Conservation (phyloP, 2,329 filamentous ascomycete species). For the Rhinocladiella similis region DNA sequence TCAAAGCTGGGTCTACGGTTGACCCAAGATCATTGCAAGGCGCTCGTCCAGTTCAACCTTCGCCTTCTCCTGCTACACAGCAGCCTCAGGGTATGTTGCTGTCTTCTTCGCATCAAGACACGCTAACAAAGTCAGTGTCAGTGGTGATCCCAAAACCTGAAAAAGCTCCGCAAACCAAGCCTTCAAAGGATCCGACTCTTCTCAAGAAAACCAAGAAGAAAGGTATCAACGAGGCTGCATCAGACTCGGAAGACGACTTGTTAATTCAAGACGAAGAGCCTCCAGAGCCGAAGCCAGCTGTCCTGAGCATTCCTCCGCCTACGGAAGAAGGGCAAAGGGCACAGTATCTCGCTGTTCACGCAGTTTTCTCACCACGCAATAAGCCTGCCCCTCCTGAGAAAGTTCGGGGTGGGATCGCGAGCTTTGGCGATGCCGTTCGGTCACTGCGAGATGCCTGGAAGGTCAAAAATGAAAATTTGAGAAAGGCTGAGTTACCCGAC, state of each 20-base stretch:
- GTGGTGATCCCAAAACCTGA: constrained; percentile 20
- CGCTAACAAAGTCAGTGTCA: constrained; percentile 6
- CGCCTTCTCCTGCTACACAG: constrained; percentile 3
- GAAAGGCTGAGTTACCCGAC: constrained; percentile 58
- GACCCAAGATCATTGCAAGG: constrained; percentile 26
- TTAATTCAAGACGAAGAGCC: constrained; percentile 53
- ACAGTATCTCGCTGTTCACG: constrained; percentile 60
- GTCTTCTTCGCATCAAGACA: not conserved
- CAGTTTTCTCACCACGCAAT: constrained; percentile 60
- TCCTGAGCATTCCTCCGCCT: constrained; percentile 52
- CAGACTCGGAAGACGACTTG: constrained; percentile 44
- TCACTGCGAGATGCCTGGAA: constrained; percentile 64
- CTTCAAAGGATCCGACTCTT: constrained; percentile 14
- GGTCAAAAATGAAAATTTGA: constrained; percentile 55
- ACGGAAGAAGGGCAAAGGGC: constrained; percentile 50
- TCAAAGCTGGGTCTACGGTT: constrained; percentile 17
- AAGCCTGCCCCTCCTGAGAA: constrained; percentile 50
- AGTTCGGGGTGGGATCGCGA: constrained; percentile 55
- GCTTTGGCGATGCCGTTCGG: constrained; percentile 61
- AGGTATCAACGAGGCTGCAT: constrained; percentile 34
- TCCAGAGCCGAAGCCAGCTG: constrained; percentile 57
- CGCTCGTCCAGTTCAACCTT: constrained; percentile 18
- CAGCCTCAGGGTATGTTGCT: not conserved
- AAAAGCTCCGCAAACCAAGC: constrained; percentile 12
- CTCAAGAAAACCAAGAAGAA: constrained; percentile 28